Percentiles rank a stretch among this genome's conserved stretches.
phyloP scores from a whole-genome alignment of 148 eudicot genomes.

The Camellia granthamiana region DNA sequence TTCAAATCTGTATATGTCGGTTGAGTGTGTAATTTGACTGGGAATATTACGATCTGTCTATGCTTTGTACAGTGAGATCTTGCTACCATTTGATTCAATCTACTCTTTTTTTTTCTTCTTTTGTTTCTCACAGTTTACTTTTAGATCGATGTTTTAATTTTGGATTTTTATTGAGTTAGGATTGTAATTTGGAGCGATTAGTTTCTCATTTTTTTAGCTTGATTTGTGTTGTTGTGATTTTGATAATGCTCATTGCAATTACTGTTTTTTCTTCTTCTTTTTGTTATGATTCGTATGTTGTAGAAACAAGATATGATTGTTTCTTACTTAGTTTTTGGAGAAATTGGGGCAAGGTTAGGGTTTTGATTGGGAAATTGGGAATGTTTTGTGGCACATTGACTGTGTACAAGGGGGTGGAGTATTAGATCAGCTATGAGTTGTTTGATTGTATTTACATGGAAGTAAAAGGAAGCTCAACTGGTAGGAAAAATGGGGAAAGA shows the following conservation, averaged over 20 bases:
- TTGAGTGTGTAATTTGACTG: not conserved
- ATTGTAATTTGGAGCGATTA: no score
- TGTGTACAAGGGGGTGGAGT: no score
- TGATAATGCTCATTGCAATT: not conserved
- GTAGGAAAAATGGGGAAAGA: no score
- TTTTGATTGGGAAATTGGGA: not conserved
- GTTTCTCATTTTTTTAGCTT: not conserved
- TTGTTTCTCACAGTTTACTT: not conserved
- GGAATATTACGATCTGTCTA: not conserved
- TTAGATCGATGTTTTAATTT: no score
- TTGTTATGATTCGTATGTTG: not conserved
- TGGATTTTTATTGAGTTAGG: no score
- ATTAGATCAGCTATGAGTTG: no score
- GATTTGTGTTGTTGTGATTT: not conserved
- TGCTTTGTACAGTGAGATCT: slow-evolving; percentile 11
- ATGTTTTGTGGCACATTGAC: no score
- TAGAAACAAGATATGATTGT: not conserved
- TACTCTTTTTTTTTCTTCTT: no score
- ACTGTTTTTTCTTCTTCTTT: not conserved
- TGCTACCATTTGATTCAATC: not conserved
- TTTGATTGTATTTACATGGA: no score
- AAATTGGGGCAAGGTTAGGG: slow-evolving; percentile 7
- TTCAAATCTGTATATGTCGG: not conserved
- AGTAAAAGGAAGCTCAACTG: no score
- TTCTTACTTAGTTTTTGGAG: not conserved